Evolutionary conservation across 768 basidiomycete genomes (phyloP).

Genomic region (Rhodotorula diobovata): DNA sequence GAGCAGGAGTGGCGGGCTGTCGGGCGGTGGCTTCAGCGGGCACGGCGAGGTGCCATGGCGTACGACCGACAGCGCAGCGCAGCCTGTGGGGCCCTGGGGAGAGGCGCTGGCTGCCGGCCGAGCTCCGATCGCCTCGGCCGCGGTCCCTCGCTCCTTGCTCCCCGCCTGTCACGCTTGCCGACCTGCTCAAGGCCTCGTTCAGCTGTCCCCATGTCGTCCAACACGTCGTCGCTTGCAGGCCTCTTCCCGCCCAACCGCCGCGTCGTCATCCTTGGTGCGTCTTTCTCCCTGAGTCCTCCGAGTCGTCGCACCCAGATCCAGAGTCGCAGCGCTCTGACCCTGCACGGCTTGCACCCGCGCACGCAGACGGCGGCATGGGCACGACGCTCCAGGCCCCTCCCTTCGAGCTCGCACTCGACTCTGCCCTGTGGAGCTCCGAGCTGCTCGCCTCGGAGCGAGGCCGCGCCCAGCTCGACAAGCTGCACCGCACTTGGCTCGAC

Average conservation of each 20-base stretch:
- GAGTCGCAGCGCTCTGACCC: no score
- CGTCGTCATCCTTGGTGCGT: neutral
- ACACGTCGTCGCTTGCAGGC: neutral
- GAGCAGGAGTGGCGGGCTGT: no score
- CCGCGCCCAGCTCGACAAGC: slow-evolving; percentile 40
- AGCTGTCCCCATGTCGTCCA: no score
- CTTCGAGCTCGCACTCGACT: slow-evolving; percentile 28
- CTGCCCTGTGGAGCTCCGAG: slow-evolving; percentile 48
- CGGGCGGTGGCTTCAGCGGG: no score
- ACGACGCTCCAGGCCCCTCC: slow-evolving; percentile 30
- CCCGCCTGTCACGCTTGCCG: no score
- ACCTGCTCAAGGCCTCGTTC: no score
- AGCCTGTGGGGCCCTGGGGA: no score
- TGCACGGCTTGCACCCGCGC: neutral
- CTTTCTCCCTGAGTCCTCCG: neutral
- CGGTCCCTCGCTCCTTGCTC: no score
- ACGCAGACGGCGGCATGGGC: slow-evolving; percentile 37
- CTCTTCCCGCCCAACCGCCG: neutral
- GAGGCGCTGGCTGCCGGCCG: no score
- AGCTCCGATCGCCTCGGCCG: no score
- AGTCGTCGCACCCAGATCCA: neutral
- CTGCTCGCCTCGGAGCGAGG: slow-evolving; percentile 38
- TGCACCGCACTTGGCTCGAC: slow-evolving; percentile 45
- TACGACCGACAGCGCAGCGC: no score
- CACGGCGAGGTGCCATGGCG: no score